Evolutionary conservation across 306 rosid genomes (phyloP).

Genomic region (Rosa persica): DNA sequence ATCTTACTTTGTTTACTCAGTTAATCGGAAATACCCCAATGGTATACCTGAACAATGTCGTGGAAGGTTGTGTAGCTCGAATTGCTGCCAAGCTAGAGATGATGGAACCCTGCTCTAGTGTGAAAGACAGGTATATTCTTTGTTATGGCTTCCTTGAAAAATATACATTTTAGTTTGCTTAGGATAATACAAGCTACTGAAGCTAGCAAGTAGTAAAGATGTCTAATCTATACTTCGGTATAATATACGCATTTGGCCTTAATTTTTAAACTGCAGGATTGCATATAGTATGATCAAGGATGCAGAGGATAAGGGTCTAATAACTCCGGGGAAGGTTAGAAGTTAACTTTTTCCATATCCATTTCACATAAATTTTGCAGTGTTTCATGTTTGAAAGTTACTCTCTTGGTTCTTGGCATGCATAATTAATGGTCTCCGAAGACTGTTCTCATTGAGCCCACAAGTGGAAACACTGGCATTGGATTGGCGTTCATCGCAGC

Average conservation of each 20-base stretch:
- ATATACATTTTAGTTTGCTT: not conserved
- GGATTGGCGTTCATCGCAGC: conserved; percentile 78
- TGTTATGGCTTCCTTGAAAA: conserved; percentile 6
- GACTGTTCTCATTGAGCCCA: conserved; percentile 73
- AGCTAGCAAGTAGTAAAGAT: conserved; percentile 21
- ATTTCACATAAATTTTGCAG: conserved; percentile 9
- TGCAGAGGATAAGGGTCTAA: conserved; percentile 75
- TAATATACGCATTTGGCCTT: not conserved
- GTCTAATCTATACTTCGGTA: conserved; percentile 3
- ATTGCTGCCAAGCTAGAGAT: conserved; percentile 79
- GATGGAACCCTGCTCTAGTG: conserved; percentile 78
- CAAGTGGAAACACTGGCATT: conserved; percentile 88
- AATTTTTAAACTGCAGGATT: conserved; percentile 43
- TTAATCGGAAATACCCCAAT: conserved; percentile 72
- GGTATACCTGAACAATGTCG: conserved; percentile 68
- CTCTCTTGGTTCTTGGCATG: conserved; percentile 20
- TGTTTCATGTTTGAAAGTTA: conserved; percentile 25
- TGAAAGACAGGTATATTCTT: conserved; percentile 58
- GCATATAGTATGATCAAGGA: conserved; percentile 80
- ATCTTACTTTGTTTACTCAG: conserved; percentile 28
- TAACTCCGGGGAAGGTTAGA: conserved; percentile 80
- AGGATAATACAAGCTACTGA: conserved; percentile 39
- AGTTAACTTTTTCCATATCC: conserved; percentile 1
- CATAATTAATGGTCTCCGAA: conserved; percentile 27
- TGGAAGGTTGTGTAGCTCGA: conserved; percentile 65